phyloP scores from a whole-genome alignment of 768 basidiomycete genomes.

The Leucocoprinus sp. region DNA sequence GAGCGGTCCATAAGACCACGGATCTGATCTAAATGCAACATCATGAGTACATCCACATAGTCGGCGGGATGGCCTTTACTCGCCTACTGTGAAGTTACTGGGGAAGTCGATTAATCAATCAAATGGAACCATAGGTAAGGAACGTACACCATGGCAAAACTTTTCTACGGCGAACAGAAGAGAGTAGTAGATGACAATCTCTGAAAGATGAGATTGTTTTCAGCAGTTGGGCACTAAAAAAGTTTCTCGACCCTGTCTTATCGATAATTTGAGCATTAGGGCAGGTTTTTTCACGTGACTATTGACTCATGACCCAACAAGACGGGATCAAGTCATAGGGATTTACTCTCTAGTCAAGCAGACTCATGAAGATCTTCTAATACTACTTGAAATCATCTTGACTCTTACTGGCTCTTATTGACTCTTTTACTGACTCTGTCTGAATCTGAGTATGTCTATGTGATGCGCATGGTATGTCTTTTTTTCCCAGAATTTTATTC shows the following conservation, averaged over 20 bases:
- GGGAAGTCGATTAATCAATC: constrained; percentile 24
- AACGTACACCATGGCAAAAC: constrained; percentile 80
- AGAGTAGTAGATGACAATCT: constrained; percentile 20
- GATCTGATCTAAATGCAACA: constrained; percentile 59
- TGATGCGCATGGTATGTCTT: too few species aligned
- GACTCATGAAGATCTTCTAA: too few species aligned
- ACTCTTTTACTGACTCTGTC: too few species aligned
- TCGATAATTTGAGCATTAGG: constrained; percentile 31
- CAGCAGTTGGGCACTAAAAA: constrained; percentile 25
- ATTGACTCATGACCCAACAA: too few species aligned
- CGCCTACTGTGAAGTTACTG: constrained; percentile 86
- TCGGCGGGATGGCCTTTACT: background rate
- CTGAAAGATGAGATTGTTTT: constrained; percentile 24
- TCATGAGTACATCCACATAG: constrained; percentile 2
- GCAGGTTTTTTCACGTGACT: constrained; percentile 19
- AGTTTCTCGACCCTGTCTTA: constrained; percentile 32
- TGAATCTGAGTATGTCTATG: too few species aligned
- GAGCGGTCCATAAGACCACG: constrained; percentile 82
- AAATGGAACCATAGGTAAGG: constrained; percentile 11
- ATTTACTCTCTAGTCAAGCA: too few species aligned
- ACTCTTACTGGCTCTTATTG: too few species aligned
- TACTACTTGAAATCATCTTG: too few species aligned
- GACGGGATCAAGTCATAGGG: too few species aligned
- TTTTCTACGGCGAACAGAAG: constrained; percentile 27
- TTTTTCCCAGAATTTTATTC: too few species aligned